Base-by-base conservation (phyloP, 331 rosid genomes). In the Acacia pycnantha region DNA sequence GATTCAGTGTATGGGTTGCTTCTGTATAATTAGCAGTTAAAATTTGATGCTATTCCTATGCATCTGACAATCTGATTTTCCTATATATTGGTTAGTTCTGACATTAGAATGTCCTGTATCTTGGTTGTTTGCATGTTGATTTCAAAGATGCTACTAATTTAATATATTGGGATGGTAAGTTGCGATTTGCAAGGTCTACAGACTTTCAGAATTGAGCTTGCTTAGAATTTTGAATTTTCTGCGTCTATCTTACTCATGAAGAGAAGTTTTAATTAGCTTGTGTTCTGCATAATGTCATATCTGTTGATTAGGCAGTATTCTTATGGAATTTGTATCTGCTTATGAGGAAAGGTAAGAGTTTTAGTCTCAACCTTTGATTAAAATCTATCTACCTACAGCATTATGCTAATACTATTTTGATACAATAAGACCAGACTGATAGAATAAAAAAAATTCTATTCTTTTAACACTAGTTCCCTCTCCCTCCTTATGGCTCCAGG, bases 301-400 rank as follows among this genome's bases (percentile, higher is more conserved):
- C 44, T 65, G 22, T 65, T 16, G n/a, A 65, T 65, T 65, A 16
- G 70, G 44, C 31, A 31, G 22, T 65, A 15, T 65, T 65, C n/a
- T 16, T 31, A 65, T 65, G 22, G 70, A 31, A 24, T 58, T 62
- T 54, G 43, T 77, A 35, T 81, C 61, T 77, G 10, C 82, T 19
- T 46, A 21, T 51, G n/a, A 70, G 48, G 76, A 51, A 84, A 80
- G 47, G 29, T 62, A 44, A 77, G 81, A 77, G 62, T 46, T 77
- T n/a, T 29, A 71, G 77, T 44, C 24, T 75, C 22, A 81, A 72
- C 76, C 33, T 24, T 61, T 51, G 67, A 58, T 84, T 27, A 70
- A 47, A 70, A 22, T 51, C 27, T 70, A 56, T 47, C 37, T 19
- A 40, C 15, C 40, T 22, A 15, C 44, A 37, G 35, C 22, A 44